Evolutionary conservation across 2,329 filamentous ascomycete species (phyloP).

Genomic region (Pezicula rhizophila): DNA sequence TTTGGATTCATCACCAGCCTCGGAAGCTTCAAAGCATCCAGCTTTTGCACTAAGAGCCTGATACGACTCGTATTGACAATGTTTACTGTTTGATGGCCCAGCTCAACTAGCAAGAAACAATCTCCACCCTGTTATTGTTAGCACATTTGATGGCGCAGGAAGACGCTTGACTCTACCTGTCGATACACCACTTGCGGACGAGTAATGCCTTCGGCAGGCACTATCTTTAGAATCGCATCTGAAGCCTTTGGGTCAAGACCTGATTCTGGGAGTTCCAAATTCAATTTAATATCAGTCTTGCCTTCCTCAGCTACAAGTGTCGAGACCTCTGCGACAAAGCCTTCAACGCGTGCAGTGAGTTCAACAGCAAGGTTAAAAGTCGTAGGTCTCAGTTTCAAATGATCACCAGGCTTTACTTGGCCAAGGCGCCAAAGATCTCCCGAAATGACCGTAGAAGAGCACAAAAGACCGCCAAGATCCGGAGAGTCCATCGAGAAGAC

Average conservation of each 20-base stretch:
- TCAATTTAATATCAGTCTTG: slow-evolving; percentile 2
- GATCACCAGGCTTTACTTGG: slow-evolving; percentile 54
- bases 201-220: slow-evolving; percentile 3
- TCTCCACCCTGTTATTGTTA: slow-evolving; percentile 10
- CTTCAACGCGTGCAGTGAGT: slow-evolving; percentile 33
- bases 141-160: neutral
- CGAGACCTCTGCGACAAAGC: slow-evolving; percentile 36
- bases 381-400: slow-evolving; percentile 42
- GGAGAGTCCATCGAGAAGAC: slow-evolving; percentile 54
- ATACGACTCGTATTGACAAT: slow-evolving; percentile 11
- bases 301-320: slow-evolving; percentile 4
- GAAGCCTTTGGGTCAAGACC: neutral
- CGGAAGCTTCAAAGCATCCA: slow-evolving; percentile 29
- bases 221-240: slow-evolving; percentile 8
- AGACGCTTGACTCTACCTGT: slow-evolving; percentile 7
- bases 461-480: slow-evolving; percentile 55
- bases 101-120: slow-evolving; percentile 11
- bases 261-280: slow-evolving; percentile 7
- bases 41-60: slow-evolving; percentile 10
- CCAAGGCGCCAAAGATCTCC: slow-evolving; percentile 57
- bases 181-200: slow-evolving; percentile 11
- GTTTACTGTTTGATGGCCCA: slow-evolving; percentile 13
- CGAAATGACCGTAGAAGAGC: slow-evolving; percentile 47
- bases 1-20: slow-evolving; percentile 39
- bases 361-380: slow-evolving; percentile 45